Base-by-base conservation (phyloP, 345 rosid species). In the Brassica cretica region DNA sequence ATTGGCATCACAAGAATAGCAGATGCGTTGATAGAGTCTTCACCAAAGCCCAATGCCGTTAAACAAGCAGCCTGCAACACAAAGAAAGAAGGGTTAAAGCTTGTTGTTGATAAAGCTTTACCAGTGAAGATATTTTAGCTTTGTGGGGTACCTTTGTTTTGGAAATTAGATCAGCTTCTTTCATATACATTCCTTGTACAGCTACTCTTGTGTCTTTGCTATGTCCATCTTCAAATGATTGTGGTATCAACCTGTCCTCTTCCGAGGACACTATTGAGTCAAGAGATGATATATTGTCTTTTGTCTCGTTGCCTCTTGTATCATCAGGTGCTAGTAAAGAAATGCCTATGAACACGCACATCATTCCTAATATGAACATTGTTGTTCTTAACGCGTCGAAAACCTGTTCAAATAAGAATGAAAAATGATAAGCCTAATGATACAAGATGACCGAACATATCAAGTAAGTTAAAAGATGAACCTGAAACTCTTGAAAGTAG, bases 401-500 rank as follows among this genome's bases (percentile, higher is more conserved):
- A 51, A 89, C 99, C 99, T 95, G 89, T 72, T 72, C 46, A 64
- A 10, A 15, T 37, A 70, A 70, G 33, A 73, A 41, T 21, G 24
- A 10, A 64, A 56, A 4, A 27, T 9, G 2, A 39, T 74, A 35
- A 79, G 71, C 66, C 65, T 74, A 41, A 7, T 2, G 12, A 6
- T 29, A 18, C 27, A 64, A 39, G 33, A 55, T 63, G 55, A 30
- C 44, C 67, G 19, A 63, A 69, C 66, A 39, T 12, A 63, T 63
- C 4, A 63, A 68, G 14, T 16, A 55, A 76, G 75, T 68, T 56
- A 44, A 70, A 63, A 59, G 68, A 74, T 78, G 46, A 29, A 91
- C 98, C 98, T 94, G 97, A 86, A 88, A 94, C 85, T 94, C 99
- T 83, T 94, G 99, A 82, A 94, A 94, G 87, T 92, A 94, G 51